Evolutionary conservation across 139 green algal genomes (phyloP).

Genomic region (Chlamydomonas schloesseri): DNA sequence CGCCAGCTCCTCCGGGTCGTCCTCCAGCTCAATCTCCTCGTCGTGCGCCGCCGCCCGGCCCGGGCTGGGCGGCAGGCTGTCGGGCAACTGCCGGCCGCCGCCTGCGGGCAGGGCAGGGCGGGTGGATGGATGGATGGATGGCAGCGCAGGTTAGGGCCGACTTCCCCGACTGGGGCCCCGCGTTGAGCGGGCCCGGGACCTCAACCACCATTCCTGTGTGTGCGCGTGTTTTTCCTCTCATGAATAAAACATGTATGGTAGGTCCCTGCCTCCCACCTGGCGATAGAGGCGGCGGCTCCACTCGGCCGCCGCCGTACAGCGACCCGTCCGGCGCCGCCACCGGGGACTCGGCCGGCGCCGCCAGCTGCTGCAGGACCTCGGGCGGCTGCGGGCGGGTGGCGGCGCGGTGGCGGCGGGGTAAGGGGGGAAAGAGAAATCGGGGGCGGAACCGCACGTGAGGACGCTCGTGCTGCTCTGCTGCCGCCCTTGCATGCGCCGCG

Average conservation of each 20-base stretch:
- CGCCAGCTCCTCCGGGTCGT: conserved; percentile 11
- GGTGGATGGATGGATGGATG: background rate
- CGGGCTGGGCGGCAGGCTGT: conserved; percentile 38
- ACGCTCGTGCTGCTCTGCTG: no score
- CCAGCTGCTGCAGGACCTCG: background rate
- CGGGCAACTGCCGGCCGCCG: background rate
- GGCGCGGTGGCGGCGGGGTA: no score
- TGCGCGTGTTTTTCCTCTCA: no score
- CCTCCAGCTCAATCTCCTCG: conserved; percentile 41
- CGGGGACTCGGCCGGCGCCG: conserved; percentile 9
- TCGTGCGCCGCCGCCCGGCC: conserved; percentile 20
- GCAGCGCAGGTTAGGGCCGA: no score
- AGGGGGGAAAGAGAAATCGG: no score
- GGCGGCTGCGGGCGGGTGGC: no score
- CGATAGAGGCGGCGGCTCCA: background rate
- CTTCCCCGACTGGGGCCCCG: no score
- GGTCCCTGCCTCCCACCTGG: background rate
- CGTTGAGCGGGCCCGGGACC: no score
- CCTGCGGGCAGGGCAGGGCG: background rate
- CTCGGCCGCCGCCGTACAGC: conserved; percentile 12
- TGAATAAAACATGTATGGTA: no score
- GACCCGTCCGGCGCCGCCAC: conserved; percentile 30
- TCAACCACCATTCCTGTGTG: no score
- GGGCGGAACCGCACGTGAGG: no score
- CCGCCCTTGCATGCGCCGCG: no score